Base-by-base conservation (phyloP, 2,329 filamentous ascomycete species). In the Trichoderma afroharzianum region DNA sequence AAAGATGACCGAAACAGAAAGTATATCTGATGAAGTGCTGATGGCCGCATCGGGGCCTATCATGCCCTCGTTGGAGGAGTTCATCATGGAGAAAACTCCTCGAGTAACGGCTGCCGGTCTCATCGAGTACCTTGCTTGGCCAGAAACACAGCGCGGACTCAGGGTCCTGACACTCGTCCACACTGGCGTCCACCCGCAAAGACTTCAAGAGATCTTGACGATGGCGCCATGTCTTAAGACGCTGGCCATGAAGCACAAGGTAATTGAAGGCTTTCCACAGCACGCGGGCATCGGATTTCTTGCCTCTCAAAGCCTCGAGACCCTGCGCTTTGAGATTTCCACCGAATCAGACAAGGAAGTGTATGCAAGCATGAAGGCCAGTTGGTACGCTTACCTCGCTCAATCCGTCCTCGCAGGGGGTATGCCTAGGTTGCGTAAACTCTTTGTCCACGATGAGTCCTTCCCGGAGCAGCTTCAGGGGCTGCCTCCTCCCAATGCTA, bases 321-420 rank as follows among this genome's bases (percentile, higher is more conserved):
- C 89, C 3, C 84, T 98, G 15, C 91, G 95, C 76, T 98, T 91
- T 79, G 95, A 98, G 81, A 93, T 98, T 78, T 91, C 89, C 12
- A 86, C 89, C 3, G 84, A 84, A 11, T 82, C 88, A 0, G 80
- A 84, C 4, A 83, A 88, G 0, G 88, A 89, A 26, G 85, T 90
- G 12, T 92, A 89, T 72, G 82, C 85, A 9, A 85, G 81, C 73
- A 83, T 87, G 28, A 87, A 87, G 0, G 81, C 84, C 11, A 87
- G 87, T 21, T 97, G 97, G 83, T 97, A 98, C 81, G 88, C 89
- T 73, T 97, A 97, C 81, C 88, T 98, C 24, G 91, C 93, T 30
- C 88, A 88, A n/a, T 97, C 93, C 0, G 88, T 98, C 36, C 88
- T 96, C 72, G 88, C 90, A 18, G 92, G 91, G 73, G 88, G 89